Evolutionary conservation across 176 grass and related monocot species (phyloP).

Genomic region (Puccinellia tenuiflora): DNA sequence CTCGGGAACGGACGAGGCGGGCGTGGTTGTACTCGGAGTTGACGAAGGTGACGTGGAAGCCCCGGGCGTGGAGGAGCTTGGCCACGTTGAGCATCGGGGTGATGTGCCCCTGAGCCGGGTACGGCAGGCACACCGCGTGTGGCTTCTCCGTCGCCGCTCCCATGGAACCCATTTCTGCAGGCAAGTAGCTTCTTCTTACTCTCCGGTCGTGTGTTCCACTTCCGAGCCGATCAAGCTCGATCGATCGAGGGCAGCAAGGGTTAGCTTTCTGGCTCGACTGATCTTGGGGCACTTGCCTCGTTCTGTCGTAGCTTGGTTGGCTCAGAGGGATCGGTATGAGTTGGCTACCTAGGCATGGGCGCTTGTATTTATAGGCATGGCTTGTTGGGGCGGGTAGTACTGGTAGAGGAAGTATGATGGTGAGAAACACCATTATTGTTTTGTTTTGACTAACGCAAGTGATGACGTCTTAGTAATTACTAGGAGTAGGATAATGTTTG

Average conservation of each 20-base stretch:
- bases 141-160: conserved; percentile 20
- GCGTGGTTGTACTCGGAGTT: conserved; percentile 70
- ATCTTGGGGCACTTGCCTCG: not conserved
- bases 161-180: too few relatives aligned
- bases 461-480: not conserved
- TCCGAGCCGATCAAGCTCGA: not conserved
- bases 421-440: not conserved
- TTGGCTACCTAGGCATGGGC: not conserved
- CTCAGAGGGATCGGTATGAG: not conserved
- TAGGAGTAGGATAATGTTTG: not conserved
- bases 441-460: not conserved
- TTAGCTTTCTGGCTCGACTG: not conserved
- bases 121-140: conserved; percentile 67
- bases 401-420: too few relatives aligned
- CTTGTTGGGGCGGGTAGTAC: too few relatives aligned
- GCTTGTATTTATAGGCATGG: conserved; percentile 1
- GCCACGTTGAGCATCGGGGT: conserved; percentile 70
- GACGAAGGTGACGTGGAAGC: conserved; percentile 74
- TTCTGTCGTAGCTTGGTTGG: not conserved
- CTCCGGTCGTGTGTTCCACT: too few relatives aligned
- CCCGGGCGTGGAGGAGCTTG: conserved; percentile 69
- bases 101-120: conserved; percentile 75
- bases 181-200: too few relatives aligned
- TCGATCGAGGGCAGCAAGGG: not conserved
- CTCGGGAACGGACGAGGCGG: conserved; percentile 39